Evolutionary conservation across 2,329 filamentous ascomycete species (phyloP), one percentile per base, ranked within the genome.

Genomic region (Hymenoscyphus fructigenus): DNA sequence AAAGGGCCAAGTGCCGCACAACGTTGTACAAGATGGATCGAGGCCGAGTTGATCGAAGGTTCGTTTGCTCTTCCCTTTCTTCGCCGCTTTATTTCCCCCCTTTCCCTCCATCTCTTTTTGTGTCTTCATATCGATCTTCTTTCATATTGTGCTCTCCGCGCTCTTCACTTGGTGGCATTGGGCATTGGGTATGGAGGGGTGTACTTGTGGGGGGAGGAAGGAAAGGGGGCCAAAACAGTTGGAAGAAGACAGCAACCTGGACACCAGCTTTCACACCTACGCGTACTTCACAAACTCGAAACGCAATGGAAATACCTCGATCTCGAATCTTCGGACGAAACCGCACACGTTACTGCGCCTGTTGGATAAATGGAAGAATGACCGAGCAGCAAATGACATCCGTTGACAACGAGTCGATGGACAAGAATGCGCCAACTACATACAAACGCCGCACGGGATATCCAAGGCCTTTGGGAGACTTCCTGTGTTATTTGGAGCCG

Each of bases 11-110:
- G 26, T 5, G 34, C 57, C 17, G 57, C 57, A 29, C 15, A 23
- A 26, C 57, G 17, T 50, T 34, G 47, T 34, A 34, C 47, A 61
- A 55, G 28, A 61, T 61, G 59, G 59, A 61, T 61, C 59, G 59
- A 36, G 44, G 59, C 20, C 59, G 59, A 26, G 59, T 53, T 61
- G 59, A 61, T 32, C 41, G 59, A 61, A 61, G 59, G 59, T 61
- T 61, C n/a, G 59, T 47, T 23, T 50, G 44, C 44, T 50, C 44
- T 50, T 23, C 44, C n/a, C 3, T 26, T 50, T 50, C 20, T 26
- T 50, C 44, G 20, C 6, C 20, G 20, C 44, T 50, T 50, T 3
- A 12, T 23, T 12, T 3, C 14, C n/a, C n/a, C 44, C 47, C 20
- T 53, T 53, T 53, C 20, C 20, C 47, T 5, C 10, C 47, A 23